Conservation (phyloP, 768 basidiomycete species). For the Sarcodon aspratus region DNA sequence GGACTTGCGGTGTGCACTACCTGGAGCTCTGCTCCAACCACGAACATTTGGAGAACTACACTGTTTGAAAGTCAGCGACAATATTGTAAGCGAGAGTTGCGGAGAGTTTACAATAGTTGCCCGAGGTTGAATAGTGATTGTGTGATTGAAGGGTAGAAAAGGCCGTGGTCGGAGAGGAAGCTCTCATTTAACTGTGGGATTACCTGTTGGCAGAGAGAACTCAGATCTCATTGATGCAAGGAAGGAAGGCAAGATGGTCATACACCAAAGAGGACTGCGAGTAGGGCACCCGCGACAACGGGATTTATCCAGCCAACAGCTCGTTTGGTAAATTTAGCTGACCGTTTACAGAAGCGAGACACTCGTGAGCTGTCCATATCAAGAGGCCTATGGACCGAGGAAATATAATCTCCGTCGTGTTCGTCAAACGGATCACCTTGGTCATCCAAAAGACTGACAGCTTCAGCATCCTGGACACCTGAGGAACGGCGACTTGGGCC, state of each 20-base stretch:
- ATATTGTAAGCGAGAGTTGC: not conserved
- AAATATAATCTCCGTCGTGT: too few species aligned
- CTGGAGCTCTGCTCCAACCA: conserved; percentile 16
- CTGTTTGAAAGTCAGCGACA: conserved; percentile 2
- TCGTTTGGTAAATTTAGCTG: too few species aligned
- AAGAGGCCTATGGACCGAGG: too few species aligned
- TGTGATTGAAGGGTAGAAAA: conserved; percentile 14
- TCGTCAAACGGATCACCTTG: too few species aligned
- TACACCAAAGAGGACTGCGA: conserved; percentile 15
- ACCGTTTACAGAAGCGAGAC: too few species aligned
- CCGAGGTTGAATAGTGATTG: conserved; percentile 14
- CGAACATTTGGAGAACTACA: conserved; percentile 17
- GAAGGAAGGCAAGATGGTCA: too few species aligned
- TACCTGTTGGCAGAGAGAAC: conserved; percentile 5
- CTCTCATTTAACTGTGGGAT: conserved; percentile 10
- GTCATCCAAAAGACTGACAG: too few species aligned
- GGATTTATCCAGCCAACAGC: too few species aligned
- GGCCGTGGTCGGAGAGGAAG: conserved; percentile 11
- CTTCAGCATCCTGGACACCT: too few species aligned
- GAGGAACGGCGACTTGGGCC: too few species aligned
- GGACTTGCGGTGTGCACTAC: conserved; percentile 11
- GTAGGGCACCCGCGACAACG: conserved; percentile 5
- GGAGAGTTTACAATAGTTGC: conserved; percentile 14
- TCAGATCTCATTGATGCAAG: too few species aligned
- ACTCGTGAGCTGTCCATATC: too few species aligned